A percentile compares a stretch with the other conserved stretches of the same genome.
These are phyloP conservation scores for Calvatia gigantea DNA, from an alignment of 768 basidiomycete genomes.

Conservation along the genomic window DNA sequence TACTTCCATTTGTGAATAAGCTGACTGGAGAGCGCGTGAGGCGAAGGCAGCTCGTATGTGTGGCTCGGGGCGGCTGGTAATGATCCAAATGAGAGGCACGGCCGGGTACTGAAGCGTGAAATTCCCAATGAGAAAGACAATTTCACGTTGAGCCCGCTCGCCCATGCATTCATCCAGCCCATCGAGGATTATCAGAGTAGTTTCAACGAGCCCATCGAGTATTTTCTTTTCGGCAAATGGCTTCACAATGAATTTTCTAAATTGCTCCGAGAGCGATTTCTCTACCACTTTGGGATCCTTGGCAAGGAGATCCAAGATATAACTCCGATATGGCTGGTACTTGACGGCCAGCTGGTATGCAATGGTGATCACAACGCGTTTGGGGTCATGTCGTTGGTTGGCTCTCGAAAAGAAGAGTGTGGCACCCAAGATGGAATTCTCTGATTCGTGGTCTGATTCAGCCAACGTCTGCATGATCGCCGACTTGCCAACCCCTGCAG, in stretches of 20 bases:
- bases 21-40: not conserved
- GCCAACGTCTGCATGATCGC: no score
- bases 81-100: slow-evolving; percentile 20
- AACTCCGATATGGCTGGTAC: not conserved
- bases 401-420: slow-evolving; percentile 21
- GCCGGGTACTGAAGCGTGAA: not conserved
- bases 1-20: not conserved
- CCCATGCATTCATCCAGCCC: slow-evolving; percentile 24
- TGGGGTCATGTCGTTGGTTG: not conserved
- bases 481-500: no score
- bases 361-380: slow-evolving; percentile 18
- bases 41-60: slow-evolving; percentile 16
- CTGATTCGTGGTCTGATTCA: not conserved
- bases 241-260: slow-evolving; percentile 12
- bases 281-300: slow-evolving; percentile 4
- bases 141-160: slow-evolving; percentile 7
- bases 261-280: slow-evolving; percentile 11
- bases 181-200: slow-evolving; percentile 18
- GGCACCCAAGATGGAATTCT: slow-evolving; percentile 9
- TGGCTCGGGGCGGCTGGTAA: slow-evolving; percentile 24
- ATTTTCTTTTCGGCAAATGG: slow-evolving; percentile 6
- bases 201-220: not conserved
- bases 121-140: slow-evolving; percentile 13
- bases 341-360: slow-evolving; percentile 19
- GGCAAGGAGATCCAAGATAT: slow-evolving; percentile 9